Conservation (phyloP, 345 rosid genomes). For the Moringa oleifera region DNA sequence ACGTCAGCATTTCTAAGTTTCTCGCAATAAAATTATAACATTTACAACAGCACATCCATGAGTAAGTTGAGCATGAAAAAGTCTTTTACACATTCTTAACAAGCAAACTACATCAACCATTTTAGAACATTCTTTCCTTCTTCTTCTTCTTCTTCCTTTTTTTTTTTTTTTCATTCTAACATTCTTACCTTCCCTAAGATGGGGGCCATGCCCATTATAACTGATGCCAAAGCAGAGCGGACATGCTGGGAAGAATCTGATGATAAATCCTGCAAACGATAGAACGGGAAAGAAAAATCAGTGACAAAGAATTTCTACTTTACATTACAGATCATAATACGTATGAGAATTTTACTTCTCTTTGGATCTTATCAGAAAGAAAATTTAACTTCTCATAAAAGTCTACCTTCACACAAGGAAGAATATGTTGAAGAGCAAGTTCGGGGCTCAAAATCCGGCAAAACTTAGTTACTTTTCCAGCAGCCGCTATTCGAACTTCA, state of each 20-base stretch:
- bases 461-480: slow-evolving; percentile 92
- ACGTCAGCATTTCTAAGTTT: no score
- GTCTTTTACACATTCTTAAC: neutral
- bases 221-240: slow-evolving; percentile 96
- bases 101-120: neutral
- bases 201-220: slow-evolving; percentile 99
- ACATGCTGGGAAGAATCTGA: slow-evolving; percentile 98
- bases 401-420: slow-evolving; percentile 86
- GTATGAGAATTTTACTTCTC: slow-evolving; percentile 1
- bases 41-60: neutral
- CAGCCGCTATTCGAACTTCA: slow-evolving; percentile 98
- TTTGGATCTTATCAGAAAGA: no score
- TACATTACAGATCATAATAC: neutral
- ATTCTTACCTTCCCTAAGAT: slow-evolving; percentile 52
- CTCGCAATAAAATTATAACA: no score
- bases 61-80: neutral
- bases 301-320: slow-evolving; percentile 12
- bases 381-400: slow-evolving; percentile 1
- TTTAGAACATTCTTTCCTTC: no score
- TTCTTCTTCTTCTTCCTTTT: no score
- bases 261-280: slow-evolving; percentile 76
- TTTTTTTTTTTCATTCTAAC: neutral
- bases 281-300: no score
- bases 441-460: slow-evolving; percentile 85
- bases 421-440: slow-evolving; percentile 74